phyloP scores from a whole-genome alignment of 2,329 filamentous ascomycete genomes.

The Epicoccum nigrum region DNA sequence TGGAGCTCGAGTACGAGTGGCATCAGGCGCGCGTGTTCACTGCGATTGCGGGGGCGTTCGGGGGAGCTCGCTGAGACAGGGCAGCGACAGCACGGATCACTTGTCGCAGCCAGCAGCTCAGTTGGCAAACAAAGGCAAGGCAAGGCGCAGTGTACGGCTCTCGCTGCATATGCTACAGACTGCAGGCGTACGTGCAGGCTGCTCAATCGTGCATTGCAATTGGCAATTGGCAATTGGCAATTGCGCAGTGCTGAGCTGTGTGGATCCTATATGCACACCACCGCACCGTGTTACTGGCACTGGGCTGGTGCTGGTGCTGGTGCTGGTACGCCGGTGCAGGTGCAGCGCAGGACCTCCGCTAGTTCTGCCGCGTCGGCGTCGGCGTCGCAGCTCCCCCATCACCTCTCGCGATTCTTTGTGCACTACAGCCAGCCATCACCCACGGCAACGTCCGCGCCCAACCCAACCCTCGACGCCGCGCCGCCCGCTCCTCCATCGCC shows the following conservation, averaged over 20 bases:
- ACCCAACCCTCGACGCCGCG: conserved; percentile 19
- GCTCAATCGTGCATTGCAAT: no score
- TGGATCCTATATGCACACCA: no score
- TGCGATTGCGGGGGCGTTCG: conserved; percentile 34
- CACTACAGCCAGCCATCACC: conserved; percentile 25
- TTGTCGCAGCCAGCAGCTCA: conserved; percentile 14
- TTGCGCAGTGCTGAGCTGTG: no score
- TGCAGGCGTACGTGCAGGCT: no score
- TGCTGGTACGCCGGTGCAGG: no score
- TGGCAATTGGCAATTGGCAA: no score
- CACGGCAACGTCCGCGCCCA: no score
- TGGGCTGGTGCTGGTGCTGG: background rate
- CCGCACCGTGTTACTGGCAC: no score
- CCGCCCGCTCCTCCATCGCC: conserved; percentile 11
- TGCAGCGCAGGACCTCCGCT: conserved; percentile 19
- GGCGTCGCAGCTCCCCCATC: background rate
- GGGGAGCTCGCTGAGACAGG: conserved; percentile 29
- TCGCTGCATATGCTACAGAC: background rate
- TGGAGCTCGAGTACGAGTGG: conserved; percentile 20
- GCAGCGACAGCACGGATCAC: conserved; percentile 27
- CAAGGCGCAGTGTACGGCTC: background rate
- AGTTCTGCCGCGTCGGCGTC: conserved; percentile 19
- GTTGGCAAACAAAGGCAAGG: no score
- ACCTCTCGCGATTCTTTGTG: conserved; percentile 20
- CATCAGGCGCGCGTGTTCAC: conserved; percentile 14